A percentile compares a stretch with the other conserved stretches of the same genome.
These are phyloP conservation scores for Alternaria angustiovoidea DNA, from an alignment of 2,329 filamentous ascomycete genomes.

Conservation along the genomic window DNA sequence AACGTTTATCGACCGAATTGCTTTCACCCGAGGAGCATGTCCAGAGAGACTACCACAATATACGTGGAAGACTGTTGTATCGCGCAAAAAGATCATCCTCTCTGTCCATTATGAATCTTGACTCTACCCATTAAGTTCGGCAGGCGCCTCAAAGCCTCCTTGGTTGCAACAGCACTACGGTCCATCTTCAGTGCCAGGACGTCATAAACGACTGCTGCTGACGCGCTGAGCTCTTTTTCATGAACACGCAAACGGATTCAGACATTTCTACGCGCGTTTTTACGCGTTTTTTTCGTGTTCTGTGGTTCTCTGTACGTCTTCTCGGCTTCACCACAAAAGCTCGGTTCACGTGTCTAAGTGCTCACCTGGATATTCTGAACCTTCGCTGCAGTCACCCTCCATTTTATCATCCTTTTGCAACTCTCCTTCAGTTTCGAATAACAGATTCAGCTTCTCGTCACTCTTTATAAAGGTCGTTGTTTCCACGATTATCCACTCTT, in stretches of 20 bases:
- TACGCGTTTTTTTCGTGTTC: slow-evolving; percentile 2
- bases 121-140: not conserved
- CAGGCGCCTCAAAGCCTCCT: not conserved
- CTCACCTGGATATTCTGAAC: not conserved
- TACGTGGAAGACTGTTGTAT: not conserved
- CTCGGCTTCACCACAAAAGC: slow-evolving; percentile 17
- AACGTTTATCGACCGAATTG: not conserved
- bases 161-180: not conserved
- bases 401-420: not conserved
- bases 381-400: slow-evolving; percentile 3
- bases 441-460: not conserved
- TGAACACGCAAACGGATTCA: not conserved
- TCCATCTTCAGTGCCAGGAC: not conserved
- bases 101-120: not conserved
- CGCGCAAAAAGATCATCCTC: not conserved
- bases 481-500: not conserved
- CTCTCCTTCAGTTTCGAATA: not conserved
- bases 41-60: not conserved
- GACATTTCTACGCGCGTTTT: not conserved
- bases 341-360: slow-evolving; percentile 5
- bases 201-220: not conserved
- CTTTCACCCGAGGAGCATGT: not conserved
- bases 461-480: not conserved
- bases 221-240: not conserved
- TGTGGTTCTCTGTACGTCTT: not conserved